Percentiles rank a stretch among this genome's conserved stretches.
Conservation (phyloP, 2,329 filamentous ascomycete species). For the Fusarium robinianum region DNA sequence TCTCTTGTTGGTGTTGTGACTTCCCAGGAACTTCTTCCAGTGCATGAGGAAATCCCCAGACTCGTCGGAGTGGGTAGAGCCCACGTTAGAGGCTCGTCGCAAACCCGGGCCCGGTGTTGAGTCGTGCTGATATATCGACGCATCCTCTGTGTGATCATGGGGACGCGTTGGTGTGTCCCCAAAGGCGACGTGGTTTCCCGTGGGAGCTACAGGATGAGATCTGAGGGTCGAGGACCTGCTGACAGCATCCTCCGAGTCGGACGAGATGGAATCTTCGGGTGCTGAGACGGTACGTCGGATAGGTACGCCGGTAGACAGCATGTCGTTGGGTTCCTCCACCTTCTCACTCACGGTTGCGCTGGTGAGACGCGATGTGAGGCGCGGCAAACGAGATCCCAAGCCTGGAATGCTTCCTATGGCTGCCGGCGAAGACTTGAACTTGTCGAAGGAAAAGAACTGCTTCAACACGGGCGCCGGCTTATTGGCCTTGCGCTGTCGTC, state of each 20-base stretch:
- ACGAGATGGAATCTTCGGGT: constrained; percentile 21
- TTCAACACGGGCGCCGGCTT: constrained; percentile 6
- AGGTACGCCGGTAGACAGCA: constrained; percentile 11
- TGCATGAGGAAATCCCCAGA: constrained; percentile 37
- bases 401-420: constrained; percentile 14
- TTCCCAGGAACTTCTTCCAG: constrained; percentile 43
- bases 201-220: constrained; percentile 12
- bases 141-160: constrained; percentile 10
- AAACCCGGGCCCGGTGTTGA: constrained; percentile 1
- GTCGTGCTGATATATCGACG: constrained; percentile 31
- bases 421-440: constrained; percentile 26
- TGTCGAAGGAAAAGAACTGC: constrained; percentile 29
- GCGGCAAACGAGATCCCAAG: constrained; percentile 28
- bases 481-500: constrained; percentile 20
- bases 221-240: constrained; percentile 32
- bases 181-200: constrained; percentile 31
- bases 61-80: constrained; percentile 29
- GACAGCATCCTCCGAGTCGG: constrained; percentile 26
- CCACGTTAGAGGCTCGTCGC: constrained; percentile 26
- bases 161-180: constrained; percentile 10
- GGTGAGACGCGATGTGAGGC: too few relatives aligned
- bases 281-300: constrained; percentile 27
- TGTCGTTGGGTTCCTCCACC: constrained; percentile 3
- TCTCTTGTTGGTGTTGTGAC: constrained; percentile 53
- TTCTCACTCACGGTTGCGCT: constrained; percentile 22